Evolutionary conservation across 2,329 filamentous ascomycete genomes (phyloP), one percentile per base, ranked within the genome.

Genomic region (Ophidiomyces ophidiicola): DNA sequence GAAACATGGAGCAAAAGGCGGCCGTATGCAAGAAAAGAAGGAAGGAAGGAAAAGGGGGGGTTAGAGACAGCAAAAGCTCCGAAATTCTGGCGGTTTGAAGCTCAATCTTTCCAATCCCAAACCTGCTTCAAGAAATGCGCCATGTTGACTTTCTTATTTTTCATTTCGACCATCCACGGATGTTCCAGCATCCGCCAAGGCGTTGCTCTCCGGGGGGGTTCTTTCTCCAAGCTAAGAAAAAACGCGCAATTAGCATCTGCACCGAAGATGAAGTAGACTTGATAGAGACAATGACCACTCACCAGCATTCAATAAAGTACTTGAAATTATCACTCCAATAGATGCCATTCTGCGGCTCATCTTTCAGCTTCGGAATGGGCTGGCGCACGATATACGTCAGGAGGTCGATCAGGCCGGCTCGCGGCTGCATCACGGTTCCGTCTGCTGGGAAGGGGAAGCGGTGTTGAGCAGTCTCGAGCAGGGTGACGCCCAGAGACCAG

Each of bases 241-340:
- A 5, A 38, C n/a, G 15, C 11, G 24, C 14, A 14, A 8, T 32
- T 26, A 33, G 28, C 21, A 15, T 20, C 18, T 18, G 4, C 20
- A 1, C 5, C 19, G 3, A 12, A n/a, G 19, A 19, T 3, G 23
- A 11, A 11, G 21, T 26, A 28, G 18, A 15, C 29, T 38, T 17
- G 10, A 40, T 50, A 35, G 47, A 36, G 21, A 24, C 32, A 20
- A 25, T 5, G 32, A 31, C 12, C 40, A 78, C 84, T 58, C 74
- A 96, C 88, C 90, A 96, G 75, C 87, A 94, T 65, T 94, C 87
- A 53, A 98, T 94, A 53, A 98, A 98, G 60, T 94, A 94, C 61
- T 98, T 98, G 65, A 98, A 96, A 56, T 83, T 93, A 51, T 92
- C 83, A 51, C 83, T 93, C 90, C 90, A 98, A 56, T 80, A 80